Evolutionary conservation across 2,329 filamentous ascomycete genomes (phyloP).

Genomic region (Fusarium nanum): DNA sequence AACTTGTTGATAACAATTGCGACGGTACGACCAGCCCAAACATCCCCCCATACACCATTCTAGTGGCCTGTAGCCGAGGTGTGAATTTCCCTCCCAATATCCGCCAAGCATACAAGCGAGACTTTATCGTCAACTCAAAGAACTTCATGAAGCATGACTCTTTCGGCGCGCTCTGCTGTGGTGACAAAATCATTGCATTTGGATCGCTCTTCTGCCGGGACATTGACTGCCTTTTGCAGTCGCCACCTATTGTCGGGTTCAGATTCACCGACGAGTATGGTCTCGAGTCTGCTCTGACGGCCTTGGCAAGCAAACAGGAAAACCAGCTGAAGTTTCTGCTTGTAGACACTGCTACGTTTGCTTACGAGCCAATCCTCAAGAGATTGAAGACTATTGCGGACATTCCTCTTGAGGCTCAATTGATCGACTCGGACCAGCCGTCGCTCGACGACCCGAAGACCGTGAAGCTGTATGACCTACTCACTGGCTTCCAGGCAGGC

Average conservation of each 20-base stretch:
- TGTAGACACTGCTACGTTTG: slow-evolving; percentile 74
- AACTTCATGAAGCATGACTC: slow-evolving; percentile 68
- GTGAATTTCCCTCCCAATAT: slow-evolving; percentile 57
- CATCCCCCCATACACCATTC: slow-evolving; percentile 52
- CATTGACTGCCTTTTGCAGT: slow-evolving; percentile 55
- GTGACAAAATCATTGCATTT: slow-evolving; percentile 68
- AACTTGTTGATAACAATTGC: slow-evolving; percentile 53
- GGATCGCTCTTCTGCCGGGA: slow-evolving; percentile 67
- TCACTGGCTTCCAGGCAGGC: background rate
- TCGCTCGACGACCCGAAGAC: slow-evolving; percentile 24
- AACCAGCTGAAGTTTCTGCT: slow-evolving; percentile 61
- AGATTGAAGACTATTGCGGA: slow-evolving; percentile 67
- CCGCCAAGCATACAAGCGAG: slow-evolving; percentile 50
- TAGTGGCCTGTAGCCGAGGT: slow-evolving; percentile 56
- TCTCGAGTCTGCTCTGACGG: slow-evolving; percentile 60
- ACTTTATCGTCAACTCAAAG: slow-evolving; percentile 59
- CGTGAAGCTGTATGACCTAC: background rate
- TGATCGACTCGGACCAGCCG: slow-evolving; percentile 55
- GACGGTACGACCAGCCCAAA: slow-evolving; percentile 37
- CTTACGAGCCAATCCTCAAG: slow-evolving; percentile 74
- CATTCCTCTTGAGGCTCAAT: slow-evolving; percentile 65
- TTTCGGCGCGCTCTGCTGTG: slow-evolving; percentile 69
- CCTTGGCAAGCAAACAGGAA: slow-evolving; percentile 50
- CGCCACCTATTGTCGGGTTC: slow-evolving; percentile 62
- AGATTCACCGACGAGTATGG: slow-evolving; percentile 61